A percentile compares a stretch with the other conserved stretches of the same genome.
phyloP scores from a whole-genome alignment of 331 rosid genomes.

The Malus hybrid region DNA sequence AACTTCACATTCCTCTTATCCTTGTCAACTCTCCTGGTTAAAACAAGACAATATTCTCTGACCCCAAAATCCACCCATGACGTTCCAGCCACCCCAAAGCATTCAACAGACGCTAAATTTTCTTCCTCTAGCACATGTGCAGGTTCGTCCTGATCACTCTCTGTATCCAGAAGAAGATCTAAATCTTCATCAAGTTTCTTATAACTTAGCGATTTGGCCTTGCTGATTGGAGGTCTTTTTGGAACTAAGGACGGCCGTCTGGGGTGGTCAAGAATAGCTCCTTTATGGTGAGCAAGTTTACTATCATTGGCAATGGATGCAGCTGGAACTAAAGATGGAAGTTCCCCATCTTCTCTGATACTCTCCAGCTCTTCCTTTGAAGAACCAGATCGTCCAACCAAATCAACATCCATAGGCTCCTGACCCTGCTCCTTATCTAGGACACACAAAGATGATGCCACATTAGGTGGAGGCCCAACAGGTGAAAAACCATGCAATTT shows the following conservation, averaged over 20 bases:
- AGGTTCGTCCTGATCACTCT: slow-evolving; percentile 65
- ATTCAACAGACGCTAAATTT: slow-evolving; percentile 24
- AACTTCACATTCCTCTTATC: slow-evolving; percentile 42
- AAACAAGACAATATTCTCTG: slow-evolving; percentile 61
- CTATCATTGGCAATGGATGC: slow-evolving; percentile 24
- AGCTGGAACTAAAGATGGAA: slow-evolving; percentile 73
- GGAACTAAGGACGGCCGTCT: slow-evolving; percentile 59
- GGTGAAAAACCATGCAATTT: slow-evolving; percentile 73
- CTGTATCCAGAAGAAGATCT: slow-evolving; percentile 60
- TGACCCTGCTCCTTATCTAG: slow-evolving; percentile 51
- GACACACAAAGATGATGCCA: slow-evolving; percentile 38
- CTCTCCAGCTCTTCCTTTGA: slow-evolving; percentile 65
- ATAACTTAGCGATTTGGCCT: slow-evolving; percentile 53
- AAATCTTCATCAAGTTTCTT: slow-evolving; percentile 53
- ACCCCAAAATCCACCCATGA: slow-evolving; percentile 65
- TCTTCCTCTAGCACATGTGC: slow-evolving; percentile 45
- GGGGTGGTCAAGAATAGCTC: slow-evolving; percentile 46
- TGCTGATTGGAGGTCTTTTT: slow-evolving; percentile 56
- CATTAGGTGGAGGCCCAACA: slow-evolving; percentile 30
- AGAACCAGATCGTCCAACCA: slow-evolving; percentile 39
- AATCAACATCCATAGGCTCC: slow-evolving; percentile 52
- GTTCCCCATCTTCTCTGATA: slow-evolving; percentile 90
- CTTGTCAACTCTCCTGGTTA: slow-evolving; percentile 36
- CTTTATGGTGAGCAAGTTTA: slow-evolving; percentile 24
- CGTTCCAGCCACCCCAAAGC: not conserved